Evolutionary conservation across 768 basidiomycete genomes (phyloP), one percentile per base, ranked within the genome.

Genomic region (Leccinum boreale): DNA sequence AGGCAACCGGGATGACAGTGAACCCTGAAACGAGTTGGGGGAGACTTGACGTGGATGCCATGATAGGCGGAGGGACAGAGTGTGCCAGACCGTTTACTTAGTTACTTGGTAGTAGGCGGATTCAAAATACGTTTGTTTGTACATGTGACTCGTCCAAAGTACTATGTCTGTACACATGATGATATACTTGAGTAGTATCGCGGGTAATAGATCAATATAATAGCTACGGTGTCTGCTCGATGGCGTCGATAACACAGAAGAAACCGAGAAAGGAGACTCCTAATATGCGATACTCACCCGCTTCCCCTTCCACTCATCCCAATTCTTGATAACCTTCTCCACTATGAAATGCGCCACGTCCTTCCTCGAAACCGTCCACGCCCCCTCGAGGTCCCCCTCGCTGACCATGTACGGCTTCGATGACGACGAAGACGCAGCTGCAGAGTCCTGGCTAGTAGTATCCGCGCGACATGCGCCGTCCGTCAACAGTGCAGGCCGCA

Each of bases 271-370:
- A n/a, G n/a, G 9, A 42, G 2, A 10, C 11, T 17, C 53, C 59
- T 68, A 87, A 63, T 86, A 82, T 1, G 75, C 80, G 33, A 87
- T 72, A 51, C 68, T 75, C 5, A 84, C 72, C 17, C 74, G 65
- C 65, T 82, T 83, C 21, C 81, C 79, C 58, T 76, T 70, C 74
- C 75, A 85, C 52, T 82, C 73, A 7, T 76, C 65, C 87, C 87
- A 86, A 19, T 77, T 65, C 51, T 73, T 71, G 21, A 76, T 44
- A 19, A 79, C 62, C 0, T 70, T 75, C 50, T 86, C 79, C 4
- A 77, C 80, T 14, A 89, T 64, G 68, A 88, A 88, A 72, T 88
- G 85, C 1, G 81, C 84, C 2, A 85, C 83, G 65, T 89, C 87
- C 62, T 74, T 76, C 64, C 86, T 77, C 36, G 85, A 85, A 4